Evolutionary conservation across 2,329 filamentous ascomycete species (phyloP), one percentile per base, ranked within the genome.

Genomic region (Tolypocladium amazonense): DNA sequence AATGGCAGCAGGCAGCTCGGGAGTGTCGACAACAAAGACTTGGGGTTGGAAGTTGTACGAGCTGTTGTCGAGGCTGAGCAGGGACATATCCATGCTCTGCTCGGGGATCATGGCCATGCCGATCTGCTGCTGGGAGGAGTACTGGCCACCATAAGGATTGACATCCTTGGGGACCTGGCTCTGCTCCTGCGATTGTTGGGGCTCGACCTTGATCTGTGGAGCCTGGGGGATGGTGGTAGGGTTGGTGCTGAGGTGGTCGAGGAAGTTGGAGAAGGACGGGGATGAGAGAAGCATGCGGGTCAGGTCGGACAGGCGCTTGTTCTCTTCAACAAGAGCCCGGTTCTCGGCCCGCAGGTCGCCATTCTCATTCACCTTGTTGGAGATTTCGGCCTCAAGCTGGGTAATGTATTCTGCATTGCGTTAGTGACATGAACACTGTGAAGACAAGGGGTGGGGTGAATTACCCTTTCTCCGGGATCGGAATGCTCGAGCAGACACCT

Each of bases 401-500:
- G 86, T 84, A 71, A 99, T 97, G 79, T 97, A 97, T 82, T 97
- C 94, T 97, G 69, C 9, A 39, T 43, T 12, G 1, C 15, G 33
- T 52, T 12, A 57, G n/a, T 9, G 18, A 52, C 23, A 35, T 37
- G 30, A n/a, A 15, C 20, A 3, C 12, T 15, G 9, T 18, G 1
- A 23, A 27, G n/a, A 15, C 15, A 30, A 37, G 14, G 14, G 18
- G 25, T 11, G 2, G 41, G 4, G 15, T 38, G 15, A 70, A 82
- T 81, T 86, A 97, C 93, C 93, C 82, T 99, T 99, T 81, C 94
- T 88, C 68, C 94, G 83, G n/a, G 92, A 97, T 60, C 94, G 89
- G 86, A 99, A 99, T 57, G 93, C 93, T 66, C 94, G 90, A 63
- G 94, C 94, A 50, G 94, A 99, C 5, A 99, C 94, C 78, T 99